phyloP scores from a whole-genome alignment of 805 yeast genomes.

The Ogataea wickerhamii region DNA sequence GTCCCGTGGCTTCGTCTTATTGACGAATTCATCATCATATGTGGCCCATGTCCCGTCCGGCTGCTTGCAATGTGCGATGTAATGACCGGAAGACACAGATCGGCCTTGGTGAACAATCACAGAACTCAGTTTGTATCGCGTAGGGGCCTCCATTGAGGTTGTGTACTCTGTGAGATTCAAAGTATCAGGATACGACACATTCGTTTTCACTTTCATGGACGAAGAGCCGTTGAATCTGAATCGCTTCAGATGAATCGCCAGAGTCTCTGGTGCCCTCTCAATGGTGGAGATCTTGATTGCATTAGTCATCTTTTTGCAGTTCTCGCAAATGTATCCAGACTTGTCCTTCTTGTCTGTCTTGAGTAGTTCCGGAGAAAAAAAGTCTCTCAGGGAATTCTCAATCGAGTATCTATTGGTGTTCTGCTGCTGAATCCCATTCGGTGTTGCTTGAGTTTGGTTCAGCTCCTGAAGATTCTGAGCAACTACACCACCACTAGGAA shows the following conservation, averaged over 20 bases:
- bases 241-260: conserved; percentile 83
- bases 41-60: conserved; percentile 92
- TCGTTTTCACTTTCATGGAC: conserved; percentile 83
- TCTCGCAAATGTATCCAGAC: conserved; percentile 83
- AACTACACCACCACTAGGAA: no score
- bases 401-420: conserved; percentile 49
- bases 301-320: conserved; percentile 70
- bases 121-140: conserved; percentile 66
- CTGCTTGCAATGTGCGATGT: conserved; percentile 84
- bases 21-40: conserved; percentile 89
- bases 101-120: conserved; percentile 95
- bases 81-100: conserved; percentile 89
- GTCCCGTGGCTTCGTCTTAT: conserved; percentile 63
- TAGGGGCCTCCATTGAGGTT: conserved; percentile 42
- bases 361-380: conserved; percentile 78
- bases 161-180: conserved; percentile 69
- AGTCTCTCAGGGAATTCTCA: conserved; percentile 72
- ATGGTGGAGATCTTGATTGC: conserved; percentile 77
- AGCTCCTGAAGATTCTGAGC: conserved; percentile 1
- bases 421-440: conserved; percentile 4
- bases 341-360: conserved; percentile 63
- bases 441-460: conserved; percentile 2
- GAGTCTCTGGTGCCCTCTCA: conserved; percentile 80
- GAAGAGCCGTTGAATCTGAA: conserved; percentile 79
- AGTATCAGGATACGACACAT: conserved; percentile 74